phyloP scores from a whole-genome alignment of 2,329 filamentous ascomycete species.

The Paraconiothyrium sp. region DNA sequence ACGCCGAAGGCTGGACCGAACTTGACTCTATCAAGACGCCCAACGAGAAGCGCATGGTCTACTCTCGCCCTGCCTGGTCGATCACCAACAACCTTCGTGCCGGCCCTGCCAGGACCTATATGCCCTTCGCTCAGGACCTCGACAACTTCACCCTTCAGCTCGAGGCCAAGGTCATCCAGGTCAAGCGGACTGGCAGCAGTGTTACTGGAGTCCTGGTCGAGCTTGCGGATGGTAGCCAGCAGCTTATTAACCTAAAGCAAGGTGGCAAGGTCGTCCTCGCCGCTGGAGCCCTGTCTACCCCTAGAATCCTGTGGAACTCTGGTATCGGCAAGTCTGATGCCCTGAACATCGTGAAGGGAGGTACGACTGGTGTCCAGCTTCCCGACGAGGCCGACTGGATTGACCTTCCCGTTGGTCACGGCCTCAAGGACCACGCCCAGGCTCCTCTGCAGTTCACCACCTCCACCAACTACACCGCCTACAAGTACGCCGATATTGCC shows the following conservation, averaged over 20 bases:
- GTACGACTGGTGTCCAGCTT: conserved; percentile 49
- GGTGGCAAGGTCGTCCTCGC: conserved; percentile 53
- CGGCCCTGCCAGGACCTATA: conserved; percentile 74
- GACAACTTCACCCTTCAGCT: conserved; percentile 67
- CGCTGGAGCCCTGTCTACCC: conserved; percentile 65
- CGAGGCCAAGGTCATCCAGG: conserved; percentile 9
- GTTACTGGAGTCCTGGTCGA: conserved; percentile 70
- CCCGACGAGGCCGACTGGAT: conserved; percentile 56
- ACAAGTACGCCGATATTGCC: conserved; percentile 52
- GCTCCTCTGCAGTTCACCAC: conserved; percentile 19
- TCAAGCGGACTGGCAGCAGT: conserved; percentile 66
- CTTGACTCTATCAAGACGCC: conserved; percentile 67
- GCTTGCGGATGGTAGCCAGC: conserved; percentile 66
- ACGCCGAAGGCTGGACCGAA: conserved; percentile 66
- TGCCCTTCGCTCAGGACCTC: conserved; percentile 66
- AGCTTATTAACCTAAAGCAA: conserved; percentile 68
- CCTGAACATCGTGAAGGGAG: conserved; percentile 53
- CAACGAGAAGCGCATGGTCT: conserved; percentile 68
- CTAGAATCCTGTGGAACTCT: conserved; percentile 47
- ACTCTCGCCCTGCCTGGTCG: conserved; percentile 69
- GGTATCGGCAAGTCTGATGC: conserved; percentile 68
- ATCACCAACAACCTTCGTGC: conserved; percentile 70
- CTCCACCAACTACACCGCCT: conserved; percentile 6
- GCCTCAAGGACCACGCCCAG: conserved; percentile 61
- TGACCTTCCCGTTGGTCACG: conserved; percentile 57